Base-by-base conservation (phyloP, 805 yeast species). In the Myxozyma neglecta region DNA sequence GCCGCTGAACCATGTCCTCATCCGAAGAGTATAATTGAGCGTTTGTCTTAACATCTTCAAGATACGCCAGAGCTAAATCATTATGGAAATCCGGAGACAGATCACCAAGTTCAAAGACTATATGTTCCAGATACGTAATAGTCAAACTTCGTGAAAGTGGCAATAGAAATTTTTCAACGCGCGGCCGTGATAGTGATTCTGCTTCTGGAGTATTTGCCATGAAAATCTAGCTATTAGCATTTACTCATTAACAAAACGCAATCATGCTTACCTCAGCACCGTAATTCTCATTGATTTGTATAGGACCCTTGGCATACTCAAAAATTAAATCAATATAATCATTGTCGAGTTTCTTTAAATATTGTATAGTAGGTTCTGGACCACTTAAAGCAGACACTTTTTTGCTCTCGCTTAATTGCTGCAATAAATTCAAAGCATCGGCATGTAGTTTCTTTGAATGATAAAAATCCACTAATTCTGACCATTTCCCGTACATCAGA, bases 401-500 rank as follows among this genome's bases (percentile, higher is more conserved):
- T 66, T 68, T 16, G 67, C 66, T 14, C 63, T 67, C 71, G 39
- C 74, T 69, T 32, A 81, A 60, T 13, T 72, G 73, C n/a, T 76
- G 74, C 18, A 93, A 75, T 70, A 89, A 79, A 4, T 79, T 75
- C 46, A 94, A 75, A 0, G 97, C 96, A 55, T 85, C 83, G 7
- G 77, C 75, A 73, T 90, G 96, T 52, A 81, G 71, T 0, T 75
- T 71, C 56, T 86, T 77, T n/a, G 87, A 83, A 67, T 77, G 85
- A 68, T 87, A 89, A 70, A 89, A 92, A 69, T 89, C 96, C 8
- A 90, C 80, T 46, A 92, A 77, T 68, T 90, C 97, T 37, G 81
- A 81, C 68, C 83, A 82, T 70, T 83, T 80, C 2, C 78, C 75
- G 7, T 80, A 76, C 3, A 75, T 70, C 10, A 79, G 72, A 35